A percentile compares a stretch with the other conserved stretches of the same genome.
phyloP scores from a whole-genome alignment of 805 yeast genomes.

The Henningerozyma blattae region DNA sequence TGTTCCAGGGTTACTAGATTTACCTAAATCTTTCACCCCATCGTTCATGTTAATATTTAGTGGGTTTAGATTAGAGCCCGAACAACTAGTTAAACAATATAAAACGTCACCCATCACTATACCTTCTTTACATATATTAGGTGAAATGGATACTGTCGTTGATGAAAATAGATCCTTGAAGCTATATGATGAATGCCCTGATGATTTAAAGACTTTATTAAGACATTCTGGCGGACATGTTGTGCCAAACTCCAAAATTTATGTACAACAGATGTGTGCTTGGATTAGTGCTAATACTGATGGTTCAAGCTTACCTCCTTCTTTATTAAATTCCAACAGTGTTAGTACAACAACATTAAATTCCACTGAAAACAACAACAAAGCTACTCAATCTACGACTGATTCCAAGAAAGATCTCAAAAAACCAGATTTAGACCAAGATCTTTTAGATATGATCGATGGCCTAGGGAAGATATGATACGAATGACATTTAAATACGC shows the following conservation, averaged over 20 bases:
- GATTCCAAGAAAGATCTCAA: constrained; percentile 1
- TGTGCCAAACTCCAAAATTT: constrained; percentile 71
- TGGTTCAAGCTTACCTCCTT: background rate
- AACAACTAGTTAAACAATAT: constrained; percentile 11
- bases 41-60: constrained; percentile 67
- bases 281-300: constrained; percentile 20
- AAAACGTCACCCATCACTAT: constrained; percentile 10
- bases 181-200: constrained; percentile 41
- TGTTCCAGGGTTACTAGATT: constrained; percentile 31
- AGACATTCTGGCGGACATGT: constrained; percentile 95
- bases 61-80: constrained; percentile 36
- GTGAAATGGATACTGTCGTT: constrained; percentile 84
- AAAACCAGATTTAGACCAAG: constrained; percentile 21
- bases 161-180: constrained; percentile 51
- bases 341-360: background rate
- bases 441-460: constrained; percentile 28
- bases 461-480: constrained; percentile 29
- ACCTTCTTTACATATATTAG: constrained; percentile 60
- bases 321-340: background rate
- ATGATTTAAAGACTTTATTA: constrained; percentile 32
- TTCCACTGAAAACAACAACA: background rate
- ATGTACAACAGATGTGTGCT: constrained; percentile 22
- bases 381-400: background rate
- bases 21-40: constrained; percentile 30
- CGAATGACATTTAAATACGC: no score